Evolutionary conservation across 306 rosid genomes (phyloP).

Genomic region (Quercus alba): DNA sequence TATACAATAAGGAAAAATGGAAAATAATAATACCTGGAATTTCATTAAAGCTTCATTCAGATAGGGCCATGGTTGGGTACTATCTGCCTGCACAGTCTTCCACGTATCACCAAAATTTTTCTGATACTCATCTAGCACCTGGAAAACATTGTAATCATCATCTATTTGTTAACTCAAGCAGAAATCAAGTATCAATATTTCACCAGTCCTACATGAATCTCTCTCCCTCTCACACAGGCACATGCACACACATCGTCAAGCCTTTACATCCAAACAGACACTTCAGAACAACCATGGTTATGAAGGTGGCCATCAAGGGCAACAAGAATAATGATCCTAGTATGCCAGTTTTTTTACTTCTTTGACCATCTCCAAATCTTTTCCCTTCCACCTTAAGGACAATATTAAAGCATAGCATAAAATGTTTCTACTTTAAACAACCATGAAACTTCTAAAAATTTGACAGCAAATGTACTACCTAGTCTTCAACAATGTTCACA

Average conservation of each 20-base stretch:
- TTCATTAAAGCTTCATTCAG: conserved; percentile 70
- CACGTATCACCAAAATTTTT: conserved; percentile 81
- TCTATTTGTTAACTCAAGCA: neutral
- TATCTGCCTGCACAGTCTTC: conserved; percentile 61
- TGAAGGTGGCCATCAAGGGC: neutral
- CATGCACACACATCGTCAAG: neutral
- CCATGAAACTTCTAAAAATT: neutral
- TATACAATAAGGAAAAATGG: conserved; percentile 3
- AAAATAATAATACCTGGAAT: conserved; percentile 62
- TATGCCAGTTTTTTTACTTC: neutral
- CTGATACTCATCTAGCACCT: conserved; percentile 90
- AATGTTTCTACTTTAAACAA: neutral
- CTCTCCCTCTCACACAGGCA: neutral
- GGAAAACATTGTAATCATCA: conserved; percentile 21
- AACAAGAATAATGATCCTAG: neutral
- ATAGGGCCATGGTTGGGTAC: conserved; percentile 77
- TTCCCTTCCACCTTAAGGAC: neutral
- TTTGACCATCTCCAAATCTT: neutral
- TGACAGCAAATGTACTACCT: neutral
- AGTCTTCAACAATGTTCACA: neutral
- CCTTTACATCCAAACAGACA: neutral
- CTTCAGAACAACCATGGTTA: neutral
- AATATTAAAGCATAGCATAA: neutral
- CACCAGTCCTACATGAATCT: neutral
- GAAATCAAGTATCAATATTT: neutral